Evolutionary conservation across 1,284 basidiomycete species (phyloP).

Genomic region (Trichosporon faecale): DNA sequence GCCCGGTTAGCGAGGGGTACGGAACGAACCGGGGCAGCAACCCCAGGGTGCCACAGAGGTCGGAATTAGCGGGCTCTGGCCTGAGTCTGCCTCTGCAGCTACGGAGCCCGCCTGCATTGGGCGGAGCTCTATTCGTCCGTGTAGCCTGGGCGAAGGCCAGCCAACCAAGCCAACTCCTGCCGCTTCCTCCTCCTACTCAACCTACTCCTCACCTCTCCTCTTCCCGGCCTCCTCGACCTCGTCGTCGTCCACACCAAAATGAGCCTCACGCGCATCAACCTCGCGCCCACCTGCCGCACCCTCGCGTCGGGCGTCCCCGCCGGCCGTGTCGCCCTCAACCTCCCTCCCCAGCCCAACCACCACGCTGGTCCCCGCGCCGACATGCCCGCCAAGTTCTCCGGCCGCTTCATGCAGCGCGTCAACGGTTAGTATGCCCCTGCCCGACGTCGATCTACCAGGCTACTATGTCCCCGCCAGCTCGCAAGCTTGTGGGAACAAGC

Average conservation of each 20-base stretch:
- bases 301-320: slow-evolving; percentile 88
- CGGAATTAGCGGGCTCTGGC: slow-evolving; percentile 10
- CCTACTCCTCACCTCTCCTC: slow-evolving; percentile 9
- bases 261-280: slow-evolving; percentile 58
- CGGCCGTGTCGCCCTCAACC: slow-evolving; percentile 91
- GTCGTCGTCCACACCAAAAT: slow-evolving; percentile 24
- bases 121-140: slow-evolving; percentile 11
- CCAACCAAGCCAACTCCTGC: slow-evolving; percentile 5
- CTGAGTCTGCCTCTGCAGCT: neutral
- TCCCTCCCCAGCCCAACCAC: slow-evolving; percentile 62
- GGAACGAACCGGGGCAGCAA: neutral
- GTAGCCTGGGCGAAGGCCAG: neutral
- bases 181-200: neutral
- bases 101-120: slow-evolving; percentile 8
- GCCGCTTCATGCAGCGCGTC: slow-evolving; percentile 54
- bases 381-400: slow-evolving; percentile 64
- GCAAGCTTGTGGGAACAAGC: neutral
- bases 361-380: slow-evolving; percentile 63
- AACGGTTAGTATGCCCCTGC: slow-evolving; percentile 60
- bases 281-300: slow-evolving; percentile 74
- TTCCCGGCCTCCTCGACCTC: neutral
- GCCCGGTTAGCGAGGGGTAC: neutral
- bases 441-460: neutral
- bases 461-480: neutral
- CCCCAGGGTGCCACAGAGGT: slow-evolving; percentile 7